Evolutionary conservation across 2,329 filamentous ascomycete species (phyloP).

Genomic region (Fusarium caatingaense): DNA sequence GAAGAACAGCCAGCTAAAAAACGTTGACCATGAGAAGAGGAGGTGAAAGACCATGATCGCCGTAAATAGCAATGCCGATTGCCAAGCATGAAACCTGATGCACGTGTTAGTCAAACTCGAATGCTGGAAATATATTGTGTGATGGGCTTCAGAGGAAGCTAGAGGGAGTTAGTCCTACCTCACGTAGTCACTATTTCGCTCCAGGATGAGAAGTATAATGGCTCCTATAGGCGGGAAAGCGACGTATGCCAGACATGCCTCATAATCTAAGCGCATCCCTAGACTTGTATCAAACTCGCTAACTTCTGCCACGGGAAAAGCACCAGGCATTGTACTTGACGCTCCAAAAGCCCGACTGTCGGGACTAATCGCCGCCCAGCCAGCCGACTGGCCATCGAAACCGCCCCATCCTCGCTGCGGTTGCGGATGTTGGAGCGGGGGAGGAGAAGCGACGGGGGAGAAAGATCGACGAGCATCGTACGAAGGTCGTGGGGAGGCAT

Average conservation of each 20-base stretch:
- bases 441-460: slow-evolving; percentile 59
- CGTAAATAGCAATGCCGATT: slow-evolving; percentile 86
- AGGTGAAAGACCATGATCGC: slow-evolving; percentile 81
- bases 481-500: slow-evolving; percentile 66
- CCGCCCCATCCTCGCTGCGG: slow-evolving; percentile 66
- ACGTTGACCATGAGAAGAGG: slow-evolving; percentile 84
- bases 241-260: slow-evolving; percentile 91
- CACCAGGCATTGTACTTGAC: slow-evolving; percentile 49
- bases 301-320: slow-evolving; percentile 62
- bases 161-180: slow-evolving; percentile 66
- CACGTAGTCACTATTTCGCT: slow-evolving; percentile 97
- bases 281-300: slow-evolving; percentile 93
- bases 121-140: not conserved
- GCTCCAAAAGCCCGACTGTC: slow-evolving; percentile 40
- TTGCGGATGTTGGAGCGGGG: slow-evolving; percentile 62
- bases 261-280: slow-evolving; percentile 86
- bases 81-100: slow-evolving; percentile 94
- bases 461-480: slow-evolving; percentile 64
- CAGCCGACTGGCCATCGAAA: slow-evolving; percentile 53
- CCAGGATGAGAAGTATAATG: slow-evolving; percentile 83
- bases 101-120: slow-evolving; percentile 14
- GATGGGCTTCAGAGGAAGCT: not conserved
- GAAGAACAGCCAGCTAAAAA: slow-evolving; percentile 87
- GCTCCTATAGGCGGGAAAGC: slow-evolving; percentile 86
- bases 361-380: slow-evolving; percentile 43